Conservation (phyloP, 495 filamentous ascomycete genomes). For the Glonium stellatum region DNA sequence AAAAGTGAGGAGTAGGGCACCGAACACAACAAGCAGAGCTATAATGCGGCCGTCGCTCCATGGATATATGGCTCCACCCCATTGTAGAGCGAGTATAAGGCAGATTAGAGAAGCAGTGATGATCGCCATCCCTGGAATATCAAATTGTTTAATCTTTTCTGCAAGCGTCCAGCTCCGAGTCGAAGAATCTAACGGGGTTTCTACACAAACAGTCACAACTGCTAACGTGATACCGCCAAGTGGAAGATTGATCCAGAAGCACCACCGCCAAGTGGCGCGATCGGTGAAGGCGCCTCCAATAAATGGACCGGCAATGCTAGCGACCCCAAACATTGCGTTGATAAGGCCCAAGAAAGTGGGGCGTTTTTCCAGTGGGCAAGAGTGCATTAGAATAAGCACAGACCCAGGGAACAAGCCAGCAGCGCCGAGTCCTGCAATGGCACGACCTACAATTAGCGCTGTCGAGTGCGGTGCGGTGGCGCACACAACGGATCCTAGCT, state of each 20-base stretch:
- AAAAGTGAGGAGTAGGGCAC: constrained; percentile 57
- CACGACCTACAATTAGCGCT: constrained; percentile 43
- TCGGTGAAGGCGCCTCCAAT: constrained; percentile 65
- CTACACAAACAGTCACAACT: constrained; percentile 50
- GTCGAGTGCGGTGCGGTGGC: constrained; percentile 40
- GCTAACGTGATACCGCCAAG: constrained; percentile 47
- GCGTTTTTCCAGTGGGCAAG: constrained; percentile 6
- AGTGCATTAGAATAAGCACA: constrained; percentile 10
- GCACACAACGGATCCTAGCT: constrained; percentile 42
- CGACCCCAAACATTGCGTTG: constrained; percentile 70
- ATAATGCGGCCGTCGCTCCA: constrained; percentile 66
- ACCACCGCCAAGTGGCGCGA: constrained; percentile 57
- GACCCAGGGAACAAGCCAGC: constrained; percentile 12
- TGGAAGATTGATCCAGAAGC: constrained; percentile 68
- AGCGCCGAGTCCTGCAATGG: constrained; percentile 36
- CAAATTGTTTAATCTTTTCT: constrained; percentile 54
- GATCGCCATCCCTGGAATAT: constrained; percentile 56
- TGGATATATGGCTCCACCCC: constrained; percentile 66
- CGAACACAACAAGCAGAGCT: constrained; percentile 62
- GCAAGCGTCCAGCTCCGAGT: constrained; percentile 11
- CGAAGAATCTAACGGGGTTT: constrained; percentile 38
- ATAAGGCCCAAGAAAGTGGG: constrained; percentile 47
- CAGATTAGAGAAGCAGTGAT: constrained; percentile 70
- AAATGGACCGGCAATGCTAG: constrained; percentile 56
- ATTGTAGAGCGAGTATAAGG: constrained; percentile 73